phyloP scores from a whole-genome alignment of 805 yeast species.

The Candida ortonii region DNA sequence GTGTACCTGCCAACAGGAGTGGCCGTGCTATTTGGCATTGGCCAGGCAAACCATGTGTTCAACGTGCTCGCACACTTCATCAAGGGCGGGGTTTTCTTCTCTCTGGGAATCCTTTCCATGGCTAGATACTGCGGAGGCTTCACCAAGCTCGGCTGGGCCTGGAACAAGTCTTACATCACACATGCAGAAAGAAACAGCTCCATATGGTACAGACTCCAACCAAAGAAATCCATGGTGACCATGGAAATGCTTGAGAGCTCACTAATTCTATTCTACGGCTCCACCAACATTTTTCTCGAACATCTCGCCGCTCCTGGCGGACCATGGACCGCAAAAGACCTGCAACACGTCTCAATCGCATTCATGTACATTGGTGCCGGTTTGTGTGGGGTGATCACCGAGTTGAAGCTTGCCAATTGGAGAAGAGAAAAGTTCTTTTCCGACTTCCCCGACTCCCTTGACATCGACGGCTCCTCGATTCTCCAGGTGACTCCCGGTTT shows the following conservation, averaged over 20 bases:
- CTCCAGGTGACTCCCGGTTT: conserved; percentile 60
- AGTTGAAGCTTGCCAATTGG: conserved; percentile 63
- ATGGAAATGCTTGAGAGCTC: conserved; percentile 85
- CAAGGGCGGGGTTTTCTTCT: conserved; percentile 87
- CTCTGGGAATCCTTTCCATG: conserved; percentile 73
- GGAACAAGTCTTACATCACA: conserved; percentile 56
- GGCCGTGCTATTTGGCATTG: conserved; percentile 69
- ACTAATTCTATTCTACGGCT: conserved; percentile 82
- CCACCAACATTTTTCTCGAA: conserved; percentile 86
- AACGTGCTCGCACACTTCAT: conserved; percentile 91
- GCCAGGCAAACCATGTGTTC: conserved; percentile 64
- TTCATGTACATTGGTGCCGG: conserved; percentile 92
- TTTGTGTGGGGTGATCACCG: conserved; percentile 82
- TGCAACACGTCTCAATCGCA: conserved; percentile 89
- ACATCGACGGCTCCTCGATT: conserved; percentile 17
- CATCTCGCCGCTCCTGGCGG: conserved; percentile 79
- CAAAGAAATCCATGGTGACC: conserved; percentile 47
- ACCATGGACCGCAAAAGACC: conserved; percentile 83
- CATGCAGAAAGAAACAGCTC: conserved; percentile 23
- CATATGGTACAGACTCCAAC: conserved; percentile 39
- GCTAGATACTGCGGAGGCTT: conserved; percentile 87
- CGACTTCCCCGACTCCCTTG: conserved; percentile 17
- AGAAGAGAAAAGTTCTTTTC: conserved; percentile 35
- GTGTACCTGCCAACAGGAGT: conserved; percentile 54
- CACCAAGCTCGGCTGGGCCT: conserved; percentile 76